Evolutionary conservation across 1,139 yeast species (phyloP).

Genomic region (Keqinozyma sinolaborantium): DNA sequence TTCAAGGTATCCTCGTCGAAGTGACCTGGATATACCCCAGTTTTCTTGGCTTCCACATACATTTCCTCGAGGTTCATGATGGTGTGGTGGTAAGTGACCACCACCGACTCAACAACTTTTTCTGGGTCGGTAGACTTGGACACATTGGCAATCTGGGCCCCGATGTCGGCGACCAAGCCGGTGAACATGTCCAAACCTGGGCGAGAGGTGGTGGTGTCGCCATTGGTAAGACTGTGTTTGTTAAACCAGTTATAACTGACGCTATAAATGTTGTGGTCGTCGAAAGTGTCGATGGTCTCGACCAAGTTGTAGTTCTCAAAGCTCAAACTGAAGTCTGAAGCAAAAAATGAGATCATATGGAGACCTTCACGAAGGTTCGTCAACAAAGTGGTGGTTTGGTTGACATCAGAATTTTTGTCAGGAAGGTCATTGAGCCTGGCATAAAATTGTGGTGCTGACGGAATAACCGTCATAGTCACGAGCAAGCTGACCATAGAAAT

Average conservation of each 20-base stretch:
- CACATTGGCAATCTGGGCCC: conserved; percentile 41
- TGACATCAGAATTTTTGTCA: not conserved
- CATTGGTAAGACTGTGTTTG: conserved; percentile 22
- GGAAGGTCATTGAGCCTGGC: not conserved
- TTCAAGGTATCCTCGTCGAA: conserved; percentile 10
- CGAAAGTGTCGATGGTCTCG: conserved; percentile 42
- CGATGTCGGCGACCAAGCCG: conserved; percentile 47
- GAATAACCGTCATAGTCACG: not conserved
- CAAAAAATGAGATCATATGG: conserved; percentile 51
- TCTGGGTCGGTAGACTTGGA: conserved; percentile 34
- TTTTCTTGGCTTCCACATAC: conserved; percentile 11
- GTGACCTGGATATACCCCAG: conserved; percentile 10
- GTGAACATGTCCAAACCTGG: conserved; percentile 46
- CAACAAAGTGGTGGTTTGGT: conserved; percentile 5
- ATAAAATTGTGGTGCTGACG: not conserved
- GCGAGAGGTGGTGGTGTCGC: conserved; percentile 28
- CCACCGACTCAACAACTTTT: conserved; percentile 40
- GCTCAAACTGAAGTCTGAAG: conserved; percentile 47
- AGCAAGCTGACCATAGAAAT: not conserved
- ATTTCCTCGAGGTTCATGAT: conserved; percentile 12
- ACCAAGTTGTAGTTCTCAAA: conserved; percentile 19
- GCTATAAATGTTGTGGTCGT: conserved; percentile 35
- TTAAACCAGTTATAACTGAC: conserved; percentile 52
- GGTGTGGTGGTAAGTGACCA: conserved; percentile 26
- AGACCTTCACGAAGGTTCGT: conserved; percentile 42